These are phyloP conservation scores for Teratosphaeria pseudoeucalypti DNA, from an alignment of 2,329 filamentous ascomycete species.

Conservation along the genomic window DNA sequence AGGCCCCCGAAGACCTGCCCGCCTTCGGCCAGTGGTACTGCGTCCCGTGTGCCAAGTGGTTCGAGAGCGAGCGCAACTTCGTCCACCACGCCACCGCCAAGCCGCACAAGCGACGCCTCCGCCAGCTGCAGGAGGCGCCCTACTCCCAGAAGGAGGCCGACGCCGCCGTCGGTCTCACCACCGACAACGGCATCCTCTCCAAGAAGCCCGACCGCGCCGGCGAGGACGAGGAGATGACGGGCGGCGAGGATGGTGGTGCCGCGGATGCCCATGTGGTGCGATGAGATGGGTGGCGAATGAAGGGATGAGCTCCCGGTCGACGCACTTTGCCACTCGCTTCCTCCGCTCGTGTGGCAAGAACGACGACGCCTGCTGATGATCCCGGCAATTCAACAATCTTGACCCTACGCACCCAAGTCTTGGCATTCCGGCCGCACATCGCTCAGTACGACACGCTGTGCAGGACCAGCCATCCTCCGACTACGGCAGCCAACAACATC, in stretches of 20 bases:
- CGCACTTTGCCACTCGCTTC: background rate
- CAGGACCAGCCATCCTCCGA: slow-evolving; percentile 1
- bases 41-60: slow-evolving; percentile 90
- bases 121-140: slow-evolving; percentile 70
- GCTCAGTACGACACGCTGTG: slow-evolving; percentile 3
- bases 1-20: slow-evolving; percentile 76
- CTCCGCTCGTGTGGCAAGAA: background rate
- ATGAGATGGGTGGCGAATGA: background rate
- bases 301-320: background rate
- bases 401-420: background rate
- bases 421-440: background rate
- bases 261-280: background rate
- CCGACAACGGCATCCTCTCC: slow-evolving; percentile 51
- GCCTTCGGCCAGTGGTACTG: slow-evolving; percentile 82
- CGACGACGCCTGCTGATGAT: background rate
- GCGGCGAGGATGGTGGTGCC: background rate
- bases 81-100: slow-evolving; percentile 72
- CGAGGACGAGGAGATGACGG: slow-evolving; percentile 9
- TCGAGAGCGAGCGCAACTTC: slow-evolving; percentile 72
- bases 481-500: background rate
- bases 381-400: background rate
- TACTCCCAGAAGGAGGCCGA: slow-evolving; percentile 82
- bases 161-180: slow-evolving; percentile 61
- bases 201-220: slow-evolving; percentile 13
- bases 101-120: slow-evolving; percentile 85